A percentile compares a stretch with the other conserved stretches of the same genome.
phyloP scores from a whole-genome alignment of 805 yeast species.

The Wickerhamiella cacticola region DNA sequence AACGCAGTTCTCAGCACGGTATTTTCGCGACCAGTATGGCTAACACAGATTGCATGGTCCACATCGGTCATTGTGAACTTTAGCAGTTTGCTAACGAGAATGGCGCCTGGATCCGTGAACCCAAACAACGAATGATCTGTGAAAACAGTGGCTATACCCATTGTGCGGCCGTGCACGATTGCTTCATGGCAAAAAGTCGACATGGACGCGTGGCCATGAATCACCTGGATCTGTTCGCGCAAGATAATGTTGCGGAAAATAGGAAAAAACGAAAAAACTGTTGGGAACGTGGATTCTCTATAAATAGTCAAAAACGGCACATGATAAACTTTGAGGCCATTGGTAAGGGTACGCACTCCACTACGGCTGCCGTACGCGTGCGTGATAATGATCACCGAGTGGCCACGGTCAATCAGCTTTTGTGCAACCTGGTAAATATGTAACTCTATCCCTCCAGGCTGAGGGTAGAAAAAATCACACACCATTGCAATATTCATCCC shows the following conservation, averaged over 20 bases:
- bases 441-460: slow-evolving; percentile 95
- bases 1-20: slow-evolving; percentile 78
- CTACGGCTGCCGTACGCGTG: slow-evolving; percentile 75
- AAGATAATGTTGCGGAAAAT: slow-evolving; percentile 70
- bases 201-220: slow-evolving; percentile 92
- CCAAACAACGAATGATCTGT: slow-evolving; percentile 96
- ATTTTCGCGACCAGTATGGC: slow-evolving; percentile 93
- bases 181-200: slow-evolving; percentile 83
- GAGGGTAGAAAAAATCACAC: slow-evolving; percentile 95
- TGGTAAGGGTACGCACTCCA: slow-evolving; percentile 73
- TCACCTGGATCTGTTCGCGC: slow-evolving; percentile 74
- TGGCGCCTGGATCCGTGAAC: slow-evolving; percentile 72
- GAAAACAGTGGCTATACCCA: slow-evolving; percentile 85
- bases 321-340: slow-evolving; percentile 87
- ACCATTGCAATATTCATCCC: slow-evolving; percentile 48
- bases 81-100: slow-evolving; percentile 73
- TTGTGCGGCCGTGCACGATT: slow-evolving; percentile 76
- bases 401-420: slow-evolving; percentile 66
- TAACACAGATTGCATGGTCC: slow-evolving; percentile 91
- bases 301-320: slow-evolving; percentile 72
- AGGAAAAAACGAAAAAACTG: slow-evolving; percentile 82
- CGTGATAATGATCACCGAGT: slow-evolving; percentile 73
- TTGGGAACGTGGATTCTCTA: slow-evolving; percentile 76
- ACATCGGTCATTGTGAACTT: slow-evolving; percentile 75
- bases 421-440: slow-evolving; percentile 84